A percentile compares a stretch with the other conserved stretches of the same genome.
phyloP scores from a whole-genome alignment of 2,329 filamentous ascomycete genomes.

The Hirsutella rhossiliensis region DNA sequence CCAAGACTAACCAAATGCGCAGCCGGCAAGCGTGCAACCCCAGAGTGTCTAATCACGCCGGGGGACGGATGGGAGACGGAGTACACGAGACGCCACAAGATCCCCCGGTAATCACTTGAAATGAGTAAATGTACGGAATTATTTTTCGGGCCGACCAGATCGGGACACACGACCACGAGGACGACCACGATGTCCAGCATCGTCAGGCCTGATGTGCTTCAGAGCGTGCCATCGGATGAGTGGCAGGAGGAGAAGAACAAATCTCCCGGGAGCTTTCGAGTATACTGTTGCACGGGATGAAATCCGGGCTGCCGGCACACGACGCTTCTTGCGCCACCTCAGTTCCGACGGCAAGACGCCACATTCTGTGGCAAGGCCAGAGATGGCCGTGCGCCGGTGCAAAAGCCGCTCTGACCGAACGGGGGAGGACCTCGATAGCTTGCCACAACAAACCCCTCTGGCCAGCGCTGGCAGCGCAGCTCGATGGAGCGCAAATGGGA shows the following conservation, averaged over 20 bases:
- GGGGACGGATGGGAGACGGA: not conserved
- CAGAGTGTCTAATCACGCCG: conserved; percentile 36
- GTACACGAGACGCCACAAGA: not conserved
- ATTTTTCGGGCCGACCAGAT: not conserved
- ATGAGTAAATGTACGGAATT: conserved; percentile 1
- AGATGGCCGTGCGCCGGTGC: not conserved
- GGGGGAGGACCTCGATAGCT: no score
- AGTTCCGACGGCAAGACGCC: not conserved
- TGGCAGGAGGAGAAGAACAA: not conserved
- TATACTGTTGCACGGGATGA: not conserved
- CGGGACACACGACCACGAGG: not conserved
- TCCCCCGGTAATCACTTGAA: not conserved
- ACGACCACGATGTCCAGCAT: not conserved
- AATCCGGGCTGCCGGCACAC: not conserved
- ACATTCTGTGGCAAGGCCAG: not conserved
- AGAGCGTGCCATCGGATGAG: not conserved
- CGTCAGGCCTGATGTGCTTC: not conserved
- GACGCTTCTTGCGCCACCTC: not conserved
- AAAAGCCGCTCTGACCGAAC: not conserved
- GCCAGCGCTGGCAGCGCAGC: no score
- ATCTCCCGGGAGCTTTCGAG: not conserved
- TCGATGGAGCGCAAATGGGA: no score
- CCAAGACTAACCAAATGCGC: conserved; percentile 1
- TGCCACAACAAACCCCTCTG: no score
- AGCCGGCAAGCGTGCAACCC: conserved; percentile 44